Evolutionary conservation across 257 asterid genomes (phyloP), one percentile per base, ranked within the genome.

Genomic region (Przewalskia tangutica): DNA sequence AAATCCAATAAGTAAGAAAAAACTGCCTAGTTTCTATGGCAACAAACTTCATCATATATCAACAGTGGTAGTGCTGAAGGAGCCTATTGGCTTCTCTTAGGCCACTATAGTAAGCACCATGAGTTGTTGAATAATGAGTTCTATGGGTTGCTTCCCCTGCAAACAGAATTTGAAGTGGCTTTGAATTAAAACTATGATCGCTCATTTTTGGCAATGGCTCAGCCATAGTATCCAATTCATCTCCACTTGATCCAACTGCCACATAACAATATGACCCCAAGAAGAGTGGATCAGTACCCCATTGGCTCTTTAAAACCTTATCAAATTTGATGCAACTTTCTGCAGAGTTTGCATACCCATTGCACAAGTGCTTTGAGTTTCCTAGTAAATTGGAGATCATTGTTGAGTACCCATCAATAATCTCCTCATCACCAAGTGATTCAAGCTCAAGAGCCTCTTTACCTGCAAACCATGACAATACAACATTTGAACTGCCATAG

Each of bases 111-210:
- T 95, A 93, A 79, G 98, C 98, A 60, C 98, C 98, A 79, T 95
- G 98, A 54, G 98, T 95, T 3, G 98, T 95, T 14, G 98, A 95
- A 85, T 95, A 95, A 84, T 92, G 98, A 48, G 97, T 95, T 87
- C 85, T 90, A 67, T 95, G 98, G 5, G 98, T 93, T 7, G 98
- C 98, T 88, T 95, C 98, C 70, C 98, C 98, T 8, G 98, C 98
- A 77, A 95, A 93, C 48, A 95, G 87, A 9, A 95, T 85, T 82
- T 95, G 98, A 38, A 95, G 87, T n/a, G 89, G 88, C 11, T 14
- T 76, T 80, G 71, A 68, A 71, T 44, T 71, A 18, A 48, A 44
- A 44, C 58, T 46, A 71, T 71, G 17, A 20, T 71, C 44, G 78
- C 56, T 80, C 40, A 12, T 44, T 71, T 44, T 60, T 17, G 98